Percentiles rank a stretch among this genome's conserved stretches.
Evolutionary conservation across 768 basidiomycete genomes (phyloP).

Genomic region (Pleurotus platypus): DNA sequence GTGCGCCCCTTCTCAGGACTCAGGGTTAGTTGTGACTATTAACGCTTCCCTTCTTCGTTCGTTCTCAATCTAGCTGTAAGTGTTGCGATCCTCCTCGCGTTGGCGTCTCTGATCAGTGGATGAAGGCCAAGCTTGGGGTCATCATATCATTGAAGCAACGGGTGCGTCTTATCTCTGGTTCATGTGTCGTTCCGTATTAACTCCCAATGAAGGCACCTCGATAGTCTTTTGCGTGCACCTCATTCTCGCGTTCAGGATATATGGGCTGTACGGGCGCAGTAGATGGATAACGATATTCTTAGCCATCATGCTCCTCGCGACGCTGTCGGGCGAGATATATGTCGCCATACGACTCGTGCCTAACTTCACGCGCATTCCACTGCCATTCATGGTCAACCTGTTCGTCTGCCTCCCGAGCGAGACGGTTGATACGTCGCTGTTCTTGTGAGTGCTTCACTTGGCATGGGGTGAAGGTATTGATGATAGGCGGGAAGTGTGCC

Average conservation of each 20-base stretch:
- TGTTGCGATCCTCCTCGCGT: background rate
- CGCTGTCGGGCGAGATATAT: background rate
- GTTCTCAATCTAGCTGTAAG: background rate
- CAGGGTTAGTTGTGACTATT: no score
- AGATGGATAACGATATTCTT: background rate
- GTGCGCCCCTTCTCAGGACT: no score
- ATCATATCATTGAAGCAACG: background rate
- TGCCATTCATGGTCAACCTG: conserved; percentile 1
- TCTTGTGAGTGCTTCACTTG: background rate
- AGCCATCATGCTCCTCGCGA: background rate
- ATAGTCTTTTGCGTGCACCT: conserved; percentile 1
- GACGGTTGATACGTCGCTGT: background rate
- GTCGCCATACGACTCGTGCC: background rate
- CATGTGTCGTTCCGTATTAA: background rate
- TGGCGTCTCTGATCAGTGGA: background rate
- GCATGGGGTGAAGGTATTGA: no score
- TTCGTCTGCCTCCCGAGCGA: conserved; percentile 3
- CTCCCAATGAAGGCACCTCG: background rate
- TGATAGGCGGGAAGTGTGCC: background rate
- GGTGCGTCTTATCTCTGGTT: background rate
- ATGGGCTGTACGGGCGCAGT: background rate
- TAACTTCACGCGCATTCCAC: background rate
- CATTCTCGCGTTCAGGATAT: conserved; percentile 3
- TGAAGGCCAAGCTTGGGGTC: conserved; percentile 2
- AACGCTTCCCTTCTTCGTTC: background rate